Base-by-base conservation (phyloP, 495 filamentous ascomycete genomes). In the Aspergillus heteromorphus region DNA sequence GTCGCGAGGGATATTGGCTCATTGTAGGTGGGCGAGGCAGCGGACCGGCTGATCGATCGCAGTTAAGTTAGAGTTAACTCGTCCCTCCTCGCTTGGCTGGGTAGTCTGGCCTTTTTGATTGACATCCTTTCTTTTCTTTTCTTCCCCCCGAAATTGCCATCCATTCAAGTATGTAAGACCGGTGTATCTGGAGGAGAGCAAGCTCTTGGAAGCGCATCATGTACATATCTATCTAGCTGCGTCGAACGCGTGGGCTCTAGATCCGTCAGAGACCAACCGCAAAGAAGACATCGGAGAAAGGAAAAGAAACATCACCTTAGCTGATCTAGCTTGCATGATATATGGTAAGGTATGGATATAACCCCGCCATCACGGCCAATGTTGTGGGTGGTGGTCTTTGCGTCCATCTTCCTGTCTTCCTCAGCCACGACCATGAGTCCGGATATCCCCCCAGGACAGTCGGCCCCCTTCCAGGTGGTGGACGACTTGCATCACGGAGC, bases 401-500 rank as follows among this genome's bases (percentile, higher is more conserved):
- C 41, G 40, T 51, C 40, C 49, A 40, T 17, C 19, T 17, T 25
- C 3, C 14, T 40, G 48, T 17, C 29, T 29, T n/a, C 29, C 29
- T n/a, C 29, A 38, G n/a, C n/a, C n/a, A n/a, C n/a, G n/a, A n/a
- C 34, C 55, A 68, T 65, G 64, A 65, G 64, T 58, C 64, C 65
- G 13, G 58, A 65, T 58, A 64, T 73, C 21, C 67, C 65, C 11
- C 63, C 69, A 19, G 71, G 71, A 50, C 66, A 73, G 48, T 69
- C 71, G 48, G 65, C 71, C 38, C 71, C 71, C 29, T 73, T 73
- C 40, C 65, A 72, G 60, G 69, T 72, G 19, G 63, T 73, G 11
- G 71, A 73, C 43, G 67, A 70, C 16, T 49, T 56, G 19, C 71
- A 79, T 54, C 74, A 76, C 58, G 65, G 67, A 18, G 76, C 70